Conservation (phyloP, 352 stramenopile species). For the Saprolegnia parasitica region DNA sequence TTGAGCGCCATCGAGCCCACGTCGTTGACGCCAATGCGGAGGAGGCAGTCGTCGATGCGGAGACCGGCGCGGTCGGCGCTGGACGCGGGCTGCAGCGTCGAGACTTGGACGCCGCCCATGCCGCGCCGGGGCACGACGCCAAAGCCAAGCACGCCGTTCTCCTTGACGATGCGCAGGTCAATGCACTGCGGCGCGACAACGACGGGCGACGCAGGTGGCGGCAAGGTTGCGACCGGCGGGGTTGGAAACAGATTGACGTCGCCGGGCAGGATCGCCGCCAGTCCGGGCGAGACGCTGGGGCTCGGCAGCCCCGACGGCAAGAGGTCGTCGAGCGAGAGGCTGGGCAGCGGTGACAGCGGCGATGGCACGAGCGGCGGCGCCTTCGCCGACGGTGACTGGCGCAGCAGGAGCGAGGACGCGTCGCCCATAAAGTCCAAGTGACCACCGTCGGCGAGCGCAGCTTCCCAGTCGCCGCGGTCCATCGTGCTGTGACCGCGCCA, state of each 20-base stretch:
- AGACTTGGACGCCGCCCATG: conserved; percentile 22
- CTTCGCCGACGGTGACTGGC: too few species aligned
- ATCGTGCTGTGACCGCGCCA: too few species aligned
- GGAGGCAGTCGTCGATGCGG: conserved; percentile 9
- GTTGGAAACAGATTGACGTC: too few species aligned
- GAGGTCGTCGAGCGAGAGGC: neutral
- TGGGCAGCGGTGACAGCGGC: neutral
- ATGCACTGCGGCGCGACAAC: neutral
- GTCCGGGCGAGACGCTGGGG: too few species aligned
- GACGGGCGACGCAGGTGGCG: too few species aligned
- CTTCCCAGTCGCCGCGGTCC: too few species aligned
- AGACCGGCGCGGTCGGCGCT: conserved; percentile 18
- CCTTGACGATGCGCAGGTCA: conserved; percentile 13
- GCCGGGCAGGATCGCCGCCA: too few species aligned
- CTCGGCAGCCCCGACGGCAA: neutral
- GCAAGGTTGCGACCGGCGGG: too few species aligned
- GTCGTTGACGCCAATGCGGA: conserved; percentile 10
- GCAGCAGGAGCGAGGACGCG: too few species aligned
- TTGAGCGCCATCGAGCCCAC: conserved; percentile 11
- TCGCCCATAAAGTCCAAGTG: too few species aligned
- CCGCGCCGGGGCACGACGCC: conserved; percentile 12
- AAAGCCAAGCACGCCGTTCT: conserved; percentile 23
- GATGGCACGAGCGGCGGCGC: too few species aligned
- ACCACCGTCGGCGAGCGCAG: too few species aligned
- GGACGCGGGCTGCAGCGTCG: conserved; percentile 22